Evolutionary conservation across 768 basidiomycete genomes (phyloP), one percentile per base, ranked within the genome.

Genomic region (Punctularia strigosozonata): DNA sequence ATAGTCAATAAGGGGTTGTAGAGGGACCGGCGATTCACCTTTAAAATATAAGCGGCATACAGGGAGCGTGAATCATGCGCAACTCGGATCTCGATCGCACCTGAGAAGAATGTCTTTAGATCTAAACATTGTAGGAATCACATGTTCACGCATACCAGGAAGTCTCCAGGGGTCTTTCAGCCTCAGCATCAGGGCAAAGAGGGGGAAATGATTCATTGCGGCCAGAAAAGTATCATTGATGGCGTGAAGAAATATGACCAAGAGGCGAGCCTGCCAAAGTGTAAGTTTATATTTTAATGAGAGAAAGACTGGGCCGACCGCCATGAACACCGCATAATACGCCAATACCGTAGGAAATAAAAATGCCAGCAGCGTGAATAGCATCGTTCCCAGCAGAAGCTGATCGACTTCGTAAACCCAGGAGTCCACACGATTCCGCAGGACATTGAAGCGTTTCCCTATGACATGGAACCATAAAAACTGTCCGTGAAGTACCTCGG

Each of bases 341-440:
- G 80, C 82, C 23, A 86, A 50, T 3, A 92, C 74, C 0, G 94
- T 97, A 2, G 94, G 84, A 49, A 84, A 74, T 10, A 91, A 60
- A 54, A 92, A 84, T 6, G 81, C 73, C 10, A 87, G 59, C 14
- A 89, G 66, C 0, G 87, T 85, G 63, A 91, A 87, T 37, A 92
- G 61, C 39, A 89, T 78, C 0, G 95, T 92, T 4, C 94, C 94
- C 25, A 97, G 81, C n/a, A 98, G 65, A 2, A 98, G 71, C 53
- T 97, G 90, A 55, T 98, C 94, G 20, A 91, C 68, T 38, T 90
- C 86, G 49, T 95, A 98, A 40, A 80, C 73, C 75, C 86, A 90
- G 0, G 81, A 73, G 51, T 98, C 95, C 3, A 78, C 80, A n/a
- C 92, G 76, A 38, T 82, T 73, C 23, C 92, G 76, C 5, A 99